Evolutionary conservation across 108 stramenopile species (phyloP), one percentile per base, ranked within the genome.

Genomic region (Pseudonitzschia delicatissima): DNA sequence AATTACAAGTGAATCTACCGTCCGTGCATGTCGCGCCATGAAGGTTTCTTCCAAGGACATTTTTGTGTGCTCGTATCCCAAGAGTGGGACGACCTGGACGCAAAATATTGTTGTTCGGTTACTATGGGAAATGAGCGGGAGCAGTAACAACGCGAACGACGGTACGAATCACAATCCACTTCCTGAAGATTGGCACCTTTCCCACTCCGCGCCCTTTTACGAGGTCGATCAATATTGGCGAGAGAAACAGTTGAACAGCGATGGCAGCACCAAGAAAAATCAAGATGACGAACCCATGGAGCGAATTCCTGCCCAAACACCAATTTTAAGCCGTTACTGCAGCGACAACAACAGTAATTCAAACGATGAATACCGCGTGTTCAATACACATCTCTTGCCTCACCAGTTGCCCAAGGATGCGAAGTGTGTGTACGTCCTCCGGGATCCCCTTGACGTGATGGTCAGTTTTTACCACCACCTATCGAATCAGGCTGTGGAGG

Each of bases 21-120:
- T 86, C 9, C 40, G 70, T 21, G 67, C 67, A 35, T 86, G 85
- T 50, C 62, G 65, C 26, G 53, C 17, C 12, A 15, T 55, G 33
- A 40, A 66, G 1, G 42, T 57, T 8, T 53, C 81, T 8, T 59
- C 64, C 5, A 66, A 59, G 0, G 83, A 87, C 49, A 58, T 84
- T 18, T 84, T 87, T 65, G 68, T 87, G 26, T 82, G 81, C 66
- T 78, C 79, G 2, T 87, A 80, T 65, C 87, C 87, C 12, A 87
- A 91, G 63, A 67, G 66, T 28, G 89, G 89, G 0, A 91, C 89
- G 25, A 91, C 89, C 2, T 91, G 89, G 89, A 87, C 73, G 40
- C 89, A 91, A 59, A 76, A 78, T 62, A 83, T 87, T 67, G 77
- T 87, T 3, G 36, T 80, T 31, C 67, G 68, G 18, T 60, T 91